phyloP scores from a whole-genome alignment of 768 basidiomycete species.

The Boletus huronensis region DNA sequence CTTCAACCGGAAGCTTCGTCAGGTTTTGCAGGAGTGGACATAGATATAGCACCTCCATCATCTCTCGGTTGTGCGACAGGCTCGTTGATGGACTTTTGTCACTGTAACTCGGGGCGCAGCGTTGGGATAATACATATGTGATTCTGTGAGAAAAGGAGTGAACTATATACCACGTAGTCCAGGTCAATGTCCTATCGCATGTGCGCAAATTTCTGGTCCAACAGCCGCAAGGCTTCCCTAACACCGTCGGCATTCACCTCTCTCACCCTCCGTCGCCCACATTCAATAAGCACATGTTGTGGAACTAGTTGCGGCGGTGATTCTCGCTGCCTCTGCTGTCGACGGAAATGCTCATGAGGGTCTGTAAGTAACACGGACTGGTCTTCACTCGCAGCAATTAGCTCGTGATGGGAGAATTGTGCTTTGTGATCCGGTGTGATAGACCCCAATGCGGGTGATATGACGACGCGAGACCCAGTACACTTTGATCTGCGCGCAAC shows the following conservation, averaged over 20 bases:
- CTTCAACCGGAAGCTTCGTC: slow-evolving; percentile 38
- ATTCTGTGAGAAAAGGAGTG: background rate
- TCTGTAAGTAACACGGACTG: slow-evolving; percentile 48
- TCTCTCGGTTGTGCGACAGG: background rate
- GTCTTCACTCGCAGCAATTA: slow-evolving; percentile 19
- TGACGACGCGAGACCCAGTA: slow-evolving; percentile 61
- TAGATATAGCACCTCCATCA: slow-evolving; percentile 4
- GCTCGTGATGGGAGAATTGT: slow-evolving; percentile 10
- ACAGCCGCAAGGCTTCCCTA: slow-evolving; percentile 66
- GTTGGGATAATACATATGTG: slow-evolving; percentile 4
- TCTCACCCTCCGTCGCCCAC: slow-evolving; percentile 56
- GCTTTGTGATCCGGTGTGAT: slow-evolving; percentile 44
- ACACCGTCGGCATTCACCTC: slow-evolving; percentile 74
- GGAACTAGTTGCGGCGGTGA: slow-evolving; percentile 55
- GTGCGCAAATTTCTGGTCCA: slow-evolving; percentile 61
- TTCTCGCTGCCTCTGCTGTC: slow-evolving; percentile 39
- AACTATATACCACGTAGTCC: background rate
- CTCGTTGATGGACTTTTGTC: background rate
- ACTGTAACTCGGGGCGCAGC: background rate
- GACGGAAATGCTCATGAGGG: slow-evolving; percentile 50
- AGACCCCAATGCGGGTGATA: slow-evolving; percentile 51
- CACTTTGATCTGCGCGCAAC: slow-evolving; percentile 81
- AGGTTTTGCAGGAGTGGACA: slow-evolving; percentile 26
- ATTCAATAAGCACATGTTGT: slow-evolving; percentile 57
- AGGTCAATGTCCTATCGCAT: slow-evolving; percentile 21